Base-by-base conservation (phyloP, 371 early-diverging fungal species). In the Batrachochytrium dendrobatidis region DNA sequence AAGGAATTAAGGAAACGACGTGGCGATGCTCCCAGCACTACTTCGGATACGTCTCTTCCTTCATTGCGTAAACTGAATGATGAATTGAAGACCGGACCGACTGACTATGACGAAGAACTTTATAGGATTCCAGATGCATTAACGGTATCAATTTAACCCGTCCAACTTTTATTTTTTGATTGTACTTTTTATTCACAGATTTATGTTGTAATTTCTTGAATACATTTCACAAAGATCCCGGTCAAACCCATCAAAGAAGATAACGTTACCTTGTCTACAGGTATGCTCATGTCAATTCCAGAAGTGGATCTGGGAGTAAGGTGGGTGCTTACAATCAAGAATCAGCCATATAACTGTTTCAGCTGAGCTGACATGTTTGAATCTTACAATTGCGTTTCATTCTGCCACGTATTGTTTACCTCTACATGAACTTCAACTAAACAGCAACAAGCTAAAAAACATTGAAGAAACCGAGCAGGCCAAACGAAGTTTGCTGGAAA, bases 241-340 rank as follows among this genome's bases (percentile, higher is more conserved):
- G 6, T 1, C 26, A 82, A 82, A 60, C 80, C 80, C 0, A 81
- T 87, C 26, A 71, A 74, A 20, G 94, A 95, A 64, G 93, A 92
- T 24, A 92, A 86, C 61, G 89, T 92, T 1, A 87, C 91, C 43
- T 69, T 89, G 33, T 91, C 92, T 2, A 79, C 92, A 8, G 80
- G 87, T 34, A 92, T 95, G 93, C 66, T 95, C 34, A 91, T 92
- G 7, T 89, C 92, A 8, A 91, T 95, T 55, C 95, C 93, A 3
- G 94, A 94, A 69, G 89, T 93, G 3, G 93, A 94, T 67, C 74
- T 95, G 2, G 95, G 93, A 34, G 86, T 89, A 34, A 84, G 81
- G 86, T 87, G 79, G 61, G 75, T n/a, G n/a, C n/a, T 50, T 18
- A 25, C 28, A 12, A 1, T n/a, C n/a, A n/a, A n/a, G n/a, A n/a